phyloP scores from a whole-genome alignment of 2,329 filamentous ascomycete species.

The Trichoderma cornu-damae region DNA sequence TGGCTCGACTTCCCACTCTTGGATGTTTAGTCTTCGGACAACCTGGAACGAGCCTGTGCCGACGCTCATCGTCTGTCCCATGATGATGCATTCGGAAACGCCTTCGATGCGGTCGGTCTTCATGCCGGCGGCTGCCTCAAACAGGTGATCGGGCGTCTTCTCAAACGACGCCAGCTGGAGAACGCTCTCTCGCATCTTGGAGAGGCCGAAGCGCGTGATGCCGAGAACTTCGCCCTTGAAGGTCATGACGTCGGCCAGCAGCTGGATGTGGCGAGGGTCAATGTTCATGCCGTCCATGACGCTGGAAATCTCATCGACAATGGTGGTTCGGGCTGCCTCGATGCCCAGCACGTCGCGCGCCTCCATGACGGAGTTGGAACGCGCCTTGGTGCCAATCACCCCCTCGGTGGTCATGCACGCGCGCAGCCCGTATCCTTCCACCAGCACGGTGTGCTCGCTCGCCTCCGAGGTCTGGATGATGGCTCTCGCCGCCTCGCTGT shows the following conservation, averaged over 20 bases:
- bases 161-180: constrained; percentile 94
- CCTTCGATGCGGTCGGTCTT: constrained; percentile 91
- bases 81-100: constrained; percentile 95
- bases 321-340: constrained; percentile 85
- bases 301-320: constrained; percentile 77
- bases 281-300: constrained; percentile 96
- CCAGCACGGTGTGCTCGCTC: constrained; percentile 67
- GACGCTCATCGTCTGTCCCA: constrained; percentile 89
- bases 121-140: constrained; percentile 87
- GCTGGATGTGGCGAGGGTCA: constrained; percentile 94
- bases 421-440: constrained; percentile 89
- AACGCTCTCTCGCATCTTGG: constrained; percentile 93
- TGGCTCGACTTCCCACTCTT: constrained; percentile 50
- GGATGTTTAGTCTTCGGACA: constrained; percentile 68
- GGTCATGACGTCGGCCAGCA: constrained; percentile 97
- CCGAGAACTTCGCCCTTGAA: constrained; percentile 96
- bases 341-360: constrained; percentile 83
- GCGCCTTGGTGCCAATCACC: constrained; percentile 69
- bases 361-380: constrained; percentile 88
- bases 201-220: constrained; percentile 91
- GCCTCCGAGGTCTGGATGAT: constrained; percentile 79
- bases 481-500: constrained; percentile 76
- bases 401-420: constrained; percentile 92
- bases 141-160: constrained; percentile 96
- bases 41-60: constrained; percentile 92